These are phyloP conservation scores for Annulohypoxylon truncatum DNA, from an alignment of 2,329 filamentous ascomycete genomes.

Conservation along the genomic window DNA sequence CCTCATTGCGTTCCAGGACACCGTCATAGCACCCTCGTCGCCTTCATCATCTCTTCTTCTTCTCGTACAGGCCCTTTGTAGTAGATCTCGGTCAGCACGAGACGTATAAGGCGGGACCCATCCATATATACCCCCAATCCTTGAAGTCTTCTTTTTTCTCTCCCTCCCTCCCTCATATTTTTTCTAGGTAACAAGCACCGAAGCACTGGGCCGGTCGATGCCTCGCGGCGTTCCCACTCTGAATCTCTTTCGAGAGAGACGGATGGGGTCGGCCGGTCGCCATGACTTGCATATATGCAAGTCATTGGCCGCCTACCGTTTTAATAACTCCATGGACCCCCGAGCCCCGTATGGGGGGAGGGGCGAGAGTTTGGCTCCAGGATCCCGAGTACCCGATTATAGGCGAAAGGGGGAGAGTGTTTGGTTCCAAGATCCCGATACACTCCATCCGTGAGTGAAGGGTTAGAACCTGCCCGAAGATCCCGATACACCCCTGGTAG, in stretches of 20 bases:
- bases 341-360: neutral
- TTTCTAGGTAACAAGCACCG: slow-evolving; percentile 5
- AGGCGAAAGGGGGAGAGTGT: slow-evolving; percentile 7
- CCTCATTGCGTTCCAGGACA: too few species aligned
- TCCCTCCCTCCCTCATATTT: neutral
- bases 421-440: slow-evolving; percentile 19
- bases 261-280: slow-evolving; percentile 31
- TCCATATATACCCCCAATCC: too few species aligned
- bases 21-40: too few species aligned
- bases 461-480: slow-evolving; percentile 14
- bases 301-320: slow-evolving; percentile 41
- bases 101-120: neutral
- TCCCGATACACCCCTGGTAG: neutral
- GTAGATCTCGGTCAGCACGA: neutral
- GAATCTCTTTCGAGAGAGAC: slow-evolving; percentile 27
- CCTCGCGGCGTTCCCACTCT: slow-evolving; percentile 11
- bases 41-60: too few species aligned
- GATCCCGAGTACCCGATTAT: slow-evolving; percentile 20
- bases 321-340: neutral
- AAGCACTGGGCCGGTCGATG: slow-evolving; percentile 22
- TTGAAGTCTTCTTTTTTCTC: neutral
- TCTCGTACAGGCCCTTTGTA: too few species aligned
- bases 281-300: neutral
- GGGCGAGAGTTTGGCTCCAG: slow-evolving; percentile 11
- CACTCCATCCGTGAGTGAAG: slow-evolving; percentile 33